Evolutionary conservation across 768 basidiomycete species (phyloP), one percentile per base, ranked within the genome.

Genomic region (Pholiota conissans): DNA sequence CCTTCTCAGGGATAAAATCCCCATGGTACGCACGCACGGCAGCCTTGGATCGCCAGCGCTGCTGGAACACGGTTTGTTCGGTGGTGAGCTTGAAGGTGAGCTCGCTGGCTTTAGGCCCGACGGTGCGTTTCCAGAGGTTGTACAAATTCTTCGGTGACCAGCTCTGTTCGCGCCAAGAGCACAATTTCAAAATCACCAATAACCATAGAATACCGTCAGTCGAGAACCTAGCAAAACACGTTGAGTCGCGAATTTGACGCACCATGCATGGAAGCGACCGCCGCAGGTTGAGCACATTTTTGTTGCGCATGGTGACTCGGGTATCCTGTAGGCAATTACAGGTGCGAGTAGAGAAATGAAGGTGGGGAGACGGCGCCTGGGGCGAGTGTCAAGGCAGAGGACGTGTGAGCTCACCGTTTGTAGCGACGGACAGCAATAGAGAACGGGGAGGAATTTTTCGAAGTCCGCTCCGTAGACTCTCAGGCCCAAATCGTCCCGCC

Each of bases 1-100:
- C 87, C 66, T 88, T 90, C 77, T 96, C 93, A 52, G 87, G 87
- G 60, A 98, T 94, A 69, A 84, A 89, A 79, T 97, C 95, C 22
- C 95, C 95, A 69, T 98, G 97, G 79, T 98, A 98, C 3, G 86
- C 95, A 55, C 95, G 87, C 29, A 93, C 82, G 57, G 93, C 84
- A 3, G 87, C 81, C 73, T 96, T 97, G 11, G 92, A 85, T 18
- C 76, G 78, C 93, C 94, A 98, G 37, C 95, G 89, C 65, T 96
- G 91, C 72, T 96, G 91, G 76, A 91, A 97, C 34, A 98, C 81
- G 0, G 90, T 86, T 40, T 78, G 72, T 30, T 74, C 62, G 28
- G 84, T 81, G 14, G 70, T 69, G 22, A 74, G 69, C 53, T 76
- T 83, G 74, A 93, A 95, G 18, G 76, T 65, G 3, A 89, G 81